Percentiles rank a stretch among this genome's conserved stretches.
phyloP scores from a whole-genome alignment of 2,329 filamentous ascomycete genomes.

The Xylaria multiplex region DNA sequence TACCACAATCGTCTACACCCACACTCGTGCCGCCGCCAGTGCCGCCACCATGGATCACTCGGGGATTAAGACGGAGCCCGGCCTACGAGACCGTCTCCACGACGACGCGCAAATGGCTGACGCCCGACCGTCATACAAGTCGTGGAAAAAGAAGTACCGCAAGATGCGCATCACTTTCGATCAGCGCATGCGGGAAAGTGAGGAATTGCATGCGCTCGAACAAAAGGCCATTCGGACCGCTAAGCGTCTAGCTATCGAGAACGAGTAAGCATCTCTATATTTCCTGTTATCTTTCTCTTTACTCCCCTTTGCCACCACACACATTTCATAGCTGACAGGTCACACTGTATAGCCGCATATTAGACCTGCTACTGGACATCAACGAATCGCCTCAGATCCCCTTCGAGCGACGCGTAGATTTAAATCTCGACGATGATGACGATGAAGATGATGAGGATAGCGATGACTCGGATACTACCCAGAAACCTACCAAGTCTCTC shows the following conservation, averaged over 20 bases:
- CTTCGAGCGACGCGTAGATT: slow-evolving; percentile 76
- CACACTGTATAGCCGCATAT: slow-evolving; percentile 72
- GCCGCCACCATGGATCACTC: slow-evolving; percentile 42
- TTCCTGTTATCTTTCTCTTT: slow-evolving; percentile 19
- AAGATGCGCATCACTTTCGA: slow-evolving; percentile 88
- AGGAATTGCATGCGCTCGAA: slow-evolving; percentile 82
- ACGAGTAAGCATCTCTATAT: slow-evolving; percentile 74
- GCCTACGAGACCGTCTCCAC: slow-evolving; percentile 49
- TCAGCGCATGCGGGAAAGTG: slow-evolving; percentile 80
- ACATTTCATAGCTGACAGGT: slow-evolving; percentile 36
- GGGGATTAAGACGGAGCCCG: slow-evolving; percentile 46
- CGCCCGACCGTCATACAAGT: slow-evolving; percentile 68
- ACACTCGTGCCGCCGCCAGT: slow-evolving; percentile 7
- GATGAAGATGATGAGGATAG: slow-evolving; percentile 53
- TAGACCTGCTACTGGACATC: slow-evolving; percentile 89
- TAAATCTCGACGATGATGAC: slow-evolving; percentile 61
- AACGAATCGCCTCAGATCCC: slow-evolving; percentile 86
- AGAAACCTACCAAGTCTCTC: slow-evolving; percentile 59
- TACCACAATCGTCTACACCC: slow-evolving; percentile 1
- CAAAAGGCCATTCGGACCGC: slow-evolving; percentile 83
- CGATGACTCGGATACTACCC: slow-evolving; percentile 53
- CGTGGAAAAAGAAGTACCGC: slow-evolving; percentile 92
- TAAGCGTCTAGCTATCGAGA: slow-evolving; percentile 86
- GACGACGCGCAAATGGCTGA: slow-evolving; percentile 52
- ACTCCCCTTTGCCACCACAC: slow-evolving; percentile 20